phyloP scores from a whole-genome alignment of 768 basidiomycete species.

The Asterophora lycoperdoides region DNA sequence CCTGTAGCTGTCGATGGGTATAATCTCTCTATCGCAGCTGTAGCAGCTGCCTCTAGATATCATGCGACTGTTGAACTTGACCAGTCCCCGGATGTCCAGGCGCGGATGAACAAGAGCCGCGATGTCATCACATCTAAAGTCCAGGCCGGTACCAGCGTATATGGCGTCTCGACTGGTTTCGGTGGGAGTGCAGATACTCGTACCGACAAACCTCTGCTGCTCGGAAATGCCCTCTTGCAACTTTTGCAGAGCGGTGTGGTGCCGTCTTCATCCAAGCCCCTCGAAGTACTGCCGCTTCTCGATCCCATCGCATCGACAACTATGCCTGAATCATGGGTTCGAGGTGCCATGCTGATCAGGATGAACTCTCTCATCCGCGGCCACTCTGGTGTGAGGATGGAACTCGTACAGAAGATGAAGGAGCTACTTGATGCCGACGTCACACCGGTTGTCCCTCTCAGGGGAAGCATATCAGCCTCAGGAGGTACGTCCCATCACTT shows the following conservation, averaged over 20 bases:
- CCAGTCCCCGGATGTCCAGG: constrained; percentile 41
- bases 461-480: constrained; percentile 79
- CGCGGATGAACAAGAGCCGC: constrained; percentile 59
- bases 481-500: constrained; percentile 48
- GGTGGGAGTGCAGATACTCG: constrained; percentile 88
- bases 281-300: constrained; percentile 58
- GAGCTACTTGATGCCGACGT: constrained; percentile 67
- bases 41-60: constrained; percentile 73
- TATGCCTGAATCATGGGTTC: constrained; percentile 88
- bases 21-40: constrained; percentile 67
- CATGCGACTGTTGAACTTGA: constrained; percentile 48
- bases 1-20: constrained; percentile 66
- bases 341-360: constrained; percentile 81
- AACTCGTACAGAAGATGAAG: constrained; percentile 76
- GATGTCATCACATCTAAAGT: constrained; percentile 65
- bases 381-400: constrained; percentile 82
- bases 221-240: constrained; percentile 81
- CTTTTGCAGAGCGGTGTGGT: constrained; percentile 77
- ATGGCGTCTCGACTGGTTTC: constrained; percentile 82
- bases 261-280: constrained; percentile 47
- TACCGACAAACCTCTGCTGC: constrained; percentile 65
- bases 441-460: constrained; percentile 75
- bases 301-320: constrained; percentile 63
- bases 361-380: constrained; percentile 88
- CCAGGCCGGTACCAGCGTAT: constrained; percentile 62